Base-by-base conservation (phyloP, 2,329 filamentous ascomycete genomes). In the Trichoderma breve region DNA sequence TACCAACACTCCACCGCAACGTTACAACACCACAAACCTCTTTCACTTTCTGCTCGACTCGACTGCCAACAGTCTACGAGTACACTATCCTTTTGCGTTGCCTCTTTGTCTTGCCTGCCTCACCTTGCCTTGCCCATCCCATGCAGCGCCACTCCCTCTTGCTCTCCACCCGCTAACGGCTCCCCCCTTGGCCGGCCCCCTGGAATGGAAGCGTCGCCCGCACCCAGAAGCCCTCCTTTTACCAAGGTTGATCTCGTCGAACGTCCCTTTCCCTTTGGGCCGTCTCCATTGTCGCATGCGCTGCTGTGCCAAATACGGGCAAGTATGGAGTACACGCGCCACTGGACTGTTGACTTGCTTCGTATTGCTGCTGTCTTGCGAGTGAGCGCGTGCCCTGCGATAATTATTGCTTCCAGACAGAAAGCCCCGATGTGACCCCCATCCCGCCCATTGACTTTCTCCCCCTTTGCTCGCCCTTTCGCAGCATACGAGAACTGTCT, bases 21-120 rank as follows among this genome's bases (percentile, higher is more conserved):
- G 72, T 73, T 73, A 73, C 72, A 73, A 68, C 72, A 71, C 68
- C 69, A 71, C 58, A 63, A 62, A 64, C 69, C 69, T 71, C 62
- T 47, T 24, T 24, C 9, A n/a, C 39, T 43, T 18, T 11, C 53
- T 63, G 34, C 69, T 36, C 26, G 14, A n/a, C 43, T 36, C 26
- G 14, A n/a, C 43, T 53, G 55, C 39, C 47, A 47, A 36, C 67
- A 8, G n/a, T 32, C 55, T 7, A 21, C 32, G 32, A 34, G 32
- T 14, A 34, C 6, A 39, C 15, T 43, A 43, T 43, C 39, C 39
- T 57, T 28, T 55, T 36, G 43, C 60, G 43, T 26, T 57, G 15
- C 14, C 39, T 47, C 55, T 60, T 55, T 61, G 36, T 14, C 57
- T 61, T 51, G 43, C 34, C 34, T 36, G 5, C 14, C 14, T 36